Percentiles rank a stretch among this genome's conserved stretches.
phyloP scores from a whole-genome alignment of 2,329 filamentous ascomycete species.

The Parascedosporium putredinis region DNA sequence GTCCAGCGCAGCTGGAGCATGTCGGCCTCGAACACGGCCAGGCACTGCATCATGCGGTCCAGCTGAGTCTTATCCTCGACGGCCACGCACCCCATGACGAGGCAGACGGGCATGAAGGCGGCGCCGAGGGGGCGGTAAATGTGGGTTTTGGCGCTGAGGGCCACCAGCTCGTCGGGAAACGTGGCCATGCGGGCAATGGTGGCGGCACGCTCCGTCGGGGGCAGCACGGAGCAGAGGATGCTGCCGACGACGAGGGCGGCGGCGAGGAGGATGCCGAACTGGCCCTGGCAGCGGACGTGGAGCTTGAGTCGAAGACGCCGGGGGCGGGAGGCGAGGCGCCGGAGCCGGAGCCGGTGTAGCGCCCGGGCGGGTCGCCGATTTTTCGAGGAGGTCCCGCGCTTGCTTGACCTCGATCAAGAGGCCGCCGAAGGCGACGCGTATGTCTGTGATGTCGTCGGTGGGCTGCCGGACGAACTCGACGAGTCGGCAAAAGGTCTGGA shows the following conservation, averaged over 20 bases:
- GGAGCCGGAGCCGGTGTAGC: background rate
- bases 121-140: conserved; percentile 18
- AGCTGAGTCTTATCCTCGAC: conserved; percentile 17
- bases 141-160: conserved; percentile 13
- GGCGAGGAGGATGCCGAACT: conserved; percentile 13
- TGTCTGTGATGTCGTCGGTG: conserved; percentile 11
- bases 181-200: conserved; percentile 13
- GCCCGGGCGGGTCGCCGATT: conserved; percentile 3
- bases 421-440: conserved; percentile 13
- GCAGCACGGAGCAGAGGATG: conserved; percentile 14
- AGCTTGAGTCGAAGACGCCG: background rate
- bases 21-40: background rate
- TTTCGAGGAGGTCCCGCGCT: background rate
- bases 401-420: conserved; percentile 3
- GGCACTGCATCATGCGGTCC: background rate
- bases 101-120: conserved; percentile 16
- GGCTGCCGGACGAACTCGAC: conserved; percentile 14
- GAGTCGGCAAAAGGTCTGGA: conserved; percentile 12
- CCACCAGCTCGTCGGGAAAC: conserved; percentile 16
- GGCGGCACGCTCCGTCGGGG: conserved; percentile 8
- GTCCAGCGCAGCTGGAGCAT: background rate
- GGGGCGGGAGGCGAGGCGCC: background rate
- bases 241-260: conserved; percentile 16
- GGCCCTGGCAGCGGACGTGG: conserved; percentile 9
- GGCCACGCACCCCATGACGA: conserved; percentile 17